Evolutionary conservation across 768 basidiomycete genomes (phyloP).

Genomic region (Myochromella boudieri): DNA sequence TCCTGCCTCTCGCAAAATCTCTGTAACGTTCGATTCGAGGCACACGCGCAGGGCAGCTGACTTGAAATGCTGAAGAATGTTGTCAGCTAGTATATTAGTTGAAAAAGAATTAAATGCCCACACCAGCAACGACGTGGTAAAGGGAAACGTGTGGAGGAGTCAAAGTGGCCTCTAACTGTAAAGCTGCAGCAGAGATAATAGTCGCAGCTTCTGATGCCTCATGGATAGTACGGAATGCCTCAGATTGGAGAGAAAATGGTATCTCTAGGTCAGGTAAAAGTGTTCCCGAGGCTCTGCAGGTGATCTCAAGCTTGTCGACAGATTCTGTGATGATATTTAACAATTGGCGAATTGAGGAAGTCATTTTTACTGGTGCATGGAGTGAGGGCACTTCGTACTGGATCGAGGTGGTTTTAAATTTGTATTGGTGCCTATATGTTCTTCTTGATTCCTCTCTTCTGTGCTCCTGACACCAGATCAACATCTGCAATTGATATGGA

Average conservation of each 20-base stretch:
- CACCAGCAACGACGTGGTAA: constrained; percentile 9
- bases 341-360: constrained; percentile 2
- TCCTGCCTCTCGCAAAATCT: constrained; percentile 41
- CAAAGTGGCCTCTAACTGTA: constrained; percentile 23
- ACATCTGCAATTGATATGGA: too few relatives aligned
- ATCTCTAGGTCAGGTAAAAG: constrained; percentile 20
- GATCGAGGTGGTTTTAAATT: too few relatives aligned
- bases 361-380: neutral
- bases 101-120: neutral
- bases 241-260: constrained; percentile 19
- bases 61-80: neutral
- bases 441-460: too few relatives aligned
- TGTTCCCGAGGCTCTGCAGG: constrained; percentile 11
- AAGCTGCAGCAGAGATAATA: constrained; percentile 22
- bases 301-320: neutral
- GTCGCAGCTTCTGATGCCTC: constrained; percentile 15
- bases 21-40: constrained; percentile 34
- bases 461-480: too few relatives aligned
- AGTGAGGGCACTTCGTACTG: too few relatives aligned
- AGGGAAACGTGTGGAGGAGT: constrained; percentile 16
- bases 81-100: neutral
- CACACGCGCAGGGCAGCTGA: constrained; percentile 27
- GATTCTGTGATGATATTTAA: constrained; percentile 1
- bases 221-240: constrained; percentile 19
- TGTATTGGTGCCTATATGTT: too few relatives aligned